phyloP scores from a whole-genome alignment of 495 filamentous ascomycete species.

The Neurospora sp. region DNA sequence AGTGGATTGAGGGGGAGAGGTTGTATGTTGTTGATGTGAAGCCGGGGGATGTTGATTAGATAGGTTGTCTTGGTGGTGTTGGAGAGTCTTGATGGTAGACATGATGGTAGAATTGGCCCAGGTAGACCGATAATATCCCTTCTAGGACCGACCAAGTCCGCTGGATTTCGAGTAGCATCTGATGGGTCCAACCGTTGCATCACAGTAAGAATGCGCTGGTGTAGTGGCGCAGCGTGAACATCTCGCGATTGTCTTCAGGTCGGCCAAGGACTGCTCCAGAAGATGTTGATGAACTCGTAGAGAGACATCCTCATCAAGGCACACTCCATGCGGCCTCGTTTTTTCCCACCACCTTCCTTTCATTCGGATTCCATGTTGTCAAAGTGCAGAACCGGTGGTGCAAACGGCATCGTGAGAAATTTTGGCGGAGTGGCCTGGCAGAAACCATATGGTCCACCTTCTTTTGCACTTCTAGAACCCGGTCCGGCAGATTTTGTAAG shows the following conservation, averaged over 20 bases:
- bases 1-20: constrained; percentile 44
- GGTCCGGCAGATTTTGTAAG: background rate
- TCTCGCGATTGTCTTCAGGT: background rate
- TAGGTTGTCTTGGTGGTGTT: constrained; percentile 4
- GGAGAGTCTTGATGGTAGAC: background rate
- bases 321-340: too few relatives aligned
- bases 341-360: background rate
- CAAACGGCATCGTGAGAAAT: constrained; percentile 7
- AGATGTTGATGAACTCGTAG: background rate
- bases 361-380: background rate
- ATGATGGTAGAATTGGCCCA: background rate
- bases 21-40: constrained; percentile 35
- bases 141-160: background rate
- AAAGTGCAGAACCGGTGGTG: background rate
- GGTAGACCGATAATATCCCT: background rate
- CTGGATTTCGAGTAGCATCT: background rate
- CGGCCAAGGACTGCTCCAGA: background rate
- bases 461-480: constrained; percentile 11
- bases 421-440: constrained; percentile 30
- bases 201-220: too few relatives aligned
- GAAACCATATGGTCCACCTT: background rate
- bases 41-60: constrained; percentile 26
- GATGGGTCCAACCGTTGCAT: too few relatives aligned
- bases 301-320: background rate
- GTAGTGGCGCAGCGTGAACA: too few relatives aligned